phyloP scores from a whole-genome alignment of 2,329 filamentous ascomycete genomes.

The Epichloe scottii region DNA sequence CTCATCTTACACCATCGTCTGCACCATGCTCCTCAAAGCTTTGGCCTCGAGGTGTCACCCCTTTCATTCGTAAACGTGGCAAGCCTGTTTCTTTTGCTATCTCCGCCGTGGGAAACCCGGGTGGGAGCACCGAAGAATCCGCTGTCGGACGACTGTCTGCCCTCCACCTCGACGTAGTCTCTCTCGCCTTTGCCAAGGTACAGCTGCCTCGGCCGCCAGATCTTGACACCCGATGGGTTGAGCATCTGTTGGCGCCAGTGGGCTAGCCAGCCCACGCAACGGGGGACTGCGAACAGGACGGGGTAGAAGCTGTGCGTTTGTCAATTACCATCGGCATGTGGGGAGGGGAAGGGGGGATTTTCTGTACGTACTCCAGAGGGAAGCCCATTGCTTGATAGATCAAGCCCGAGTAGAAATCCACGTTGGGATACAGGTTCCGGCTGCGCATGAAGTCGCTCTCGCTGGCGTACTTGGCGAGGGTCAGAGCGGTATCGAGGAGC shows the following conservation, averaged over 20 bases:
- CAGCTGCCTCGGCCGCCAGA: constrained; percentile 36
- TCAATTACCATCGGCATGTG: neutral
- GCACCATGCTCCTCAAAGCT: constrained; percentile 4
- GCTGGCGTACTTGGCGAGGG: constrained; percentile 31
- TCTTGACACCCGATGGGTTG: constrained; percentile 33
- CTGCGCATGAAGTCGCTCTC: constrained; percentile 36
- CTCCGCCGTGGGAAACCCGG: constrained; percentile 26
- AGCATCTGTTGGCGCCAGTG: constrained; percentile 40
- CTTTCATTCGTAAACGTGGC: constrained; percentile 27
- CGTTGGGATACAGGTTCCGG: constrained; percentile 36
- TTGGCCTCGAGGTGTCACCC: constrained; percentile 17
- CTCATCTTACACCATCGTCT: too few relatives aligned
- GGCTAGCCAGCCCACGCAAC: constrained; percentile 38
- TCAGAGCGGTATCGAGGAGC: constrained; percentile 35
- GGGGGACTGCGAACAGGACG: constrained; percentile 36
- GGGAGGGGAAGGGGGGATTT: neutral
- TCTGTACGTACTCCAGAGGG: constrained; percentile 28
- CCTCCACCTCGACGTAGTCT: constrained; percentile 27
- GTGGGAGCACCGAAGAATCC: constrained; percentile 23
- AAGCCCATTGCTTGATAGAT: constrained; percentile 42
- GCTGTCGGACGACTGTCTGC: constrained; percentile 18
- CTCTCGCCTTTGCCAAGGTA: constrained; percentile 33
- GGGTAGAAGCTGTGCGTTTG: constrained; percentile 28
- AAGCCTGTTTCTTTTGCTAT: constrained; percentile 28
- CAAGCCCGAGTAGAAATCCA: constrained; percentile 39